A percentile compares a stretch with the other conserved stretches of the same genome.
Evolutionary conservation across 2,329 filamentous ascomycete species (phyloP).

Genomic region (Phialophora tarda): DNA sequence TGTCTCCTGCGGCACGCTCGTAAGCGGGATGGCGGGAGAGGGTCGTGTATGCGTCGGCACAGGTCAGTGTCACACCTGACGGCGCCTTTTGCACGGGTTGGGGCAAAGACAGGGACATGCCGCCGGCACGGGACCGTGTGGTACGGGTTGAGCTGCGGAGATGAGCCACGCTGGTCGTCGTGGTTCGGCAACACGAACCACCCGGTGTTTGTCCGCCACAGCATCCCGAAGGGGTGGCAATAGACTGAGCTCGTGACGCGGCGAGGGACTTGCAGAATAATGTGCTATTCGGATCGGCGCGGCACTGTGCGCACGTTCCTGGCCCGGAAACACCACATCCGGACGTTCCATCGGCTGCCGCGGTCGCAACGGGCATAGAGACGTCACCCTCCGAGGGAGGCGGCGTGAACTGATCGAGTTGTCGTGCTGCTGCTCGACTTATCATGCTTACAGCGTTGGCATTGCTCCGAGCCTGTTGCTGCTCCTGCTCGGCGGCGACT

Average conservation of each 20-base stretch:
- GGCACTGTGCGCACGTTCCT: conserved; percentile 78
- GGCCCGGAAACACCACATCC: conserved; percentile 68
- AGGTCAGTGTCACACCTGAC: conserved; percentile 65
- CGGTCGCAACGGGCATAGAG: conserved; percentile 53
- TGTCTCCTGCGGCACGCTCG: conserved; percentile 72
- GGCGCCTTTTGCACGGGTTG: conserved; percentile 44
- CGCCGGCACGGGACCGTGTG: conserved; percentile 39
- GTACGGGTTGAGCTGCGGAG: conserved; percentile 31
- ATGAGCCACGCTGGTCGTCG: conserved; percentile 38
- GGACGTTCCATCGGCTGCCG: conserved; percentile 41
- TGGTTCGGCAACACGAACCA: conserved; percentile 36
- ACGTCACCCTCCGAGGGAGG: conserved; percentile 64
- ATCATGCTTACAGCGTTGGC: conserved; percentile 31
- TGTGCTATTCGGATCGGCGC: conserved; percentile 76
- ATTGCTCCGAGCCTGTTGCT: conserved; percentile 39
- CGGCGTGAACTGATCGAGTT: conserved; percentile 56
- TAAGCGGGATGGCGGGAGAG: conserved; percentile 78
- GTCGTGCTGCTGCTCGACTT: conserved; percentile 20
- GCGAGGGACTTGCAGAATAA: conserved; percentile 83
- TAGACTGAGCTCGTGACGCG: conserved; percentile 56
- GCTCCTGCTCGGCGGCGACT: conserved; percentile 53
- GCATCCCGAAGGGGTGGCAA: conserved; percentile 65
- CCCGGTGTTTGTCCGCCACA: conserved; percentile 65
- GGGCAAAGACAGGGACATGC: conserved; percentile 34
- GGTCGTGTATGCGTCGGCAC: conserved; percentile 79